Conservation (phyloP, 176 grass and related monocot species). For the Carex myosuroides region DNA sequence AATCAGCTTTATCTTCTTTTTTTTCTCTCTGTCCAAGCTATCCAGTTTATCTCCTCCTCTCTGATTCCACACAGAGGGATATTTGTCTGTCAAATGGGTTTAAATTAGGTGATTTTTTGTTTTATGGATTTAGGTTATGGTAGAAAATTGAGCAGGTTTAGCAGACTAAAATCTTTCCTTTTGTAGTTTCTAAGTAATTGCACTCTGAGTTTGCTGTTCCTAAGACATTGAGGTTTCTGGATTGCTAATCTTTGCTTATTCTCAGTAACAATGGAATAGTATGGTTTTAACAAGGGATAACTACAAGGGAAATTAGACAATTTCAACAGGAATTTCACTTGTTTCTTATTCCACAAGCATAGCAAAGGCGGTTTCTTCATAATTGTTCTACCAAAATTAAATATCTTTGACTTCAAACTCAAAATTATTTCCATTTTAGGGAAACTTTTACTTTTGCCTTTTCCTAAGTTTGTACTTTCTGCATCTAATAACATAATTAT, state of each 20-base stretch:
- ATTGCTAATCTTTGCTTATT: no score
- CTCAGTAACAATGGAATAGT: conserved; percentile 13
- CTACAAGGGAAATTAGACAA: not conserved
- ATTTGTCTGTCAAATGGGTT: not conserved
- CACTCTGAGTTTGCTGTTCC: not conserved
- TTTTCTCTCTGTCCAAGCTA: not conserved
- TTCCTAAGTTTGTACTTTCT: not conserved
- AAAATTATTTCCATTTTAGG: not conserved
- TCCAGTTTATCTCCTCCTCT: not conserved
- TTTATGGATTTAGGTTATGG: not conserved
- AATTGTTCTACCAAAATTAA: not conserved
- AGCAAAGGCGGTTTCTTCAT: not conserved
- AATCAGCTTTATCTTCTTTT: not conserved
- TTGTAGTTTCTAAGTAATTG: not conserved
- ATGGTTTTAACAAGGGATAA: not conserved
- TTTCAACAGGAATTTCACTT: not conserved
- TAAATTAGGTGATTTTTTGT: not conserved
- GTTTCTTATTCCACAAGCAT: conserved; percentile 13
- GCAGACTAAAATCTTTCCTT: not conserved
- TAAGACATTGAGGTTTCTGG: not conserved
- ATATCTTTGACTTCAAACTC: not conserved
- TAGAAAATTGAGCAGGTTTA: not conserved
- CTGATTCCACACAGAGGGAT: not conserved
- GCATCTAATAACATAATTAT: not conserved
- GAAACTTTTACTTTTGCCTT: not conserved